Percentiles rank a stretch among this genome's conserved stretches.
Conservation (phyloP, 2,329 filamentous ascomycete species). For the Taxawa tesnikishii region DNA sequence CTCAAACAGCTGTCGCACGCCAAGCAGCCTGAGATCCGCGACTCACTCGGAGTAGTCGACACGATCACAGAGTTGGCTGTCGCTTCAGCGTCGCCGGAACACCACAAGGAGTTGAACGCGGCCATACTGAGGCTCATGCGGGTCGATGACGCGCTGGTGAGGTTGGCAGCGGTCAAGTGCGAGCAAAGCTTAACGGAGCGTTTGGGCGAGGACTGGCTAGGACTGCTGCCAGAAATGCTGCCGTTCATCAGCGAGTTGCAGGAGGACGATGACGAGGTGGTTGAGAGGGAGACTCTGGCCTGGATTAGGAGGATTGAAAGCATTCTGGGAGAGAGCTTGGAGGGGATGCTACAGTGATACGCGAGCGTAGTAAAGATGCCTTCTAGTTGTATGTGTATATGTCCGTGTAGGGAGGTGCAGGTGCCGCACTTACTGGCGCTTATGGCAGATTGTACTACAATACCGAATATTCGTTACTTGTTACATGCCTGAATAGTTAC, state of each 20-base stretch:
- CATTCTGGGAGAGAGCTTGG: slow-evolving; percentile 78
- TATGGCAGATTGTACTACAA: no score
- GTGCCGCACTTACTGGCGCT: no score
- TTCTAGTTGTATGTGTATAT: no score
- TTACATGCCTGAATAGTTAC: no score
- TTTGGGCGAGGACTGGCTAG: slow-evolving; percentile 87
- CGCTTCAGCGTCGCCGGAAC: slow-evolving; percentile 72
- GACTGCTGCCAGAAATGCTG: slow-evolving; percentile 85
- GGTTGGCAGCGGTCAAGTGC: slow-evolving; percentile 70
- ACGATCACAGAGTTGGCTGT: slow-evolving; percentile 68
- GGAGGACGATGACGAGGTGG: slow-evolving; percentile 89
- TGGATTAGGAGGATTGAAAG: slow-evolving; percentile 89
- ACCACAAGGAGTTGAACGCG: slow-evolving; percentile 81
- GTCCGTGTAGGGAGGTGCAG: no score
- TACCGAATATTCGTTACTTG: no score
- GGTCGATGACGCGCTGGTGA: slow-evolving; percentile 56
- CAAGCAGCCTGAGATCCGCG: slow-evolving; percentile 15
- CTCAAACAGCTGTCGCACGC: slow-evolving; percentile 44
- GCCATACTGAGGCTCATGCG: slow-evolving; percentile 67
- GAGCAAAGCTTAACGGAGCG: slow-evolving; percentile 55
- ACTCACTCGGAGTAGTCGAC: slow-evolving; percentile 47
- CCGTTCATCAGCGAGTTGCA: slow-evolving; percentile 91
- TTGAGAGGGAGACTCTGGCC: slow-evolving; percentile 76
- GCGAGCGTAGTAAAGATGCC: no score
- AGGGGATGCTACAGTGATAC: slow-evolving; percentile 60